Conservation (phyloP, 1,139 yeast species). For the Yamadazyma taylorii region DNA sequence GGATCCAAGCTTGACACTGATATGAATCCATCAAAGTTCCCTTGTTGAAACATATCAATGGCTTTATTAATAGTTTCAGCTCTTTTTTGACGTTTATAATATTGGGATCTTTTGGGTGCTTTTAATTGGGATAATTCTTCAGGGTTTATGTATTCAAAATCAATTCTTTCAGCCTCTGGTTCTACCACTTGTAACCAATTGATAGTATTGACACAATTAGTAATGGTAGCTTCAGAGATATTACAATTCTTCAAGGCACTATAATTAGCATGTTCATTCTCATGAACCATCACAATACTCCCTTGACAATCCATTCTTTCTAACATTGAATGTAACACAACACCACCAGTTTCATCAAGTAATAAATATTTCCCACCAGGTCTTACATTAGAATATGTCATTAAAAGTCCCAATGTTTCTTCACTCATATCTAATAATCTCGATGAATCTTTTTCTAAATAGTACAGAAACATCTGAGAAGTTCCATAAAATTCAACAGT, state of each 20-base stretch:
- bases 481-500: constrained; percentile 79
- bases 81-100: constrained; percentile 62
- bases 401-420: constrained; percentile 74
- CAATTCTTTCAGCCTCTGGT: constrained; percentile 63
- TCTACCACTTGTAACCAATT: constrained; percentile 80
- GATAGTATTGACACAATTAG: constrained; percentile 62
- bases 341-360: constrained; percentile 89
- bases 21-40: constrained; percentile 75
- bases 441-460: constrained; percentile 68
- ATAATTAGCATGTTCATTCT: constrained; percentile 86
- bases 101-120: constrained; percentile 62
- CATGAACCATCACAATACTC: constrained; percentile 74
- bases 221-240: constrained; percentile 52
- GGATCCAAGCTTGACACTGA: constrained; percentile 73
- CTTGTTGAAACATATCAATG: constrained; percentile 48
- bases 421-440: constrained; percentile 80
- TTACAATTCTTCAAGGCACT: constrained; percentile 69
- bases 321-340: constrained; percentile 76
- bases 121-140: constrained; percentile 58
- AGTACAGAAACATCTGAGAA: constrained; percentile 71
- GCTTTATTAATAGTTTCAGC: constrained; percentile 55
- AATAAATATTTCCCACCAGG: constrained; percentile 90
- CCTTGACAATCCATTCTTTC: constrained; percentile 91
- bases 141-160: constrained; percentile 49
- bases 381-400: constrained; percentile 76